These are phyloP conservation scores for Nepenthes mirabilis DNA, from an alignment of 148 eudicot species.

Conservation along the genomic window DNA sequence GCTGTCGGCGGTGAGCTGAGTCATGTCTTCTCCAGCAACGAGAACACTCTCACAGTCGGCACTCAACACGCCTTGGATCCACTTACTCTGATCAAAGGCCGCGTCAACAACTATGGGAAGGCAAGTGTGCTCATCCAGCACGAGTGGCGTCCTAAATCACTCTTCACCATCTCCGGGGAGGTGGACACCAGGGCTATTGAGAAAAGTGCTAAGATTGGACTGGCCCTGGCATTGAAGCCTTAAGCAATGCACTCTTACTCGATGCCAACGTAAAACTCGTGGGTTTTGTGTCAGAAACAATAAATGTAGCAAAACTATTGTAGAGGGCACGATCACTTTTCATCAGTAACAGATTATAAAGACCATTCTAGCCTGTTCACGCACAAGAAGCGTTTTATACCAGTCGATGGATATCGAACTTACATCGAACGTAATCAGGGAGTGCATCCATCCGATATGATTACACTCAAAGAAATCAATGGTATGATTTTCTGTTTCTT, in stretches of 20 bases:
- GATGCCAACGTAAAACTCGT: not conserved
- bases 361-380: slow-evolving; percentile 15
- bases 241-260: slow-evolving; percentile 19
- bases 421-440: too few species aligned
- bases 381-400: slow-evolving; percentile 3
- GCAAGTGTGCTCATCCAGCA: slow-evolving; percentile 75
- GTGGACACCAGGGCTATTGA: slow-evolving; percentile 77
- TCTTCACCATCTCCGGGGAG: slow-evolving; percentile 63
- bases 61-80: slow-evolving; percentile 62
- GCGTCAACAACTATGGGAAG: slow-evolving; percentile 56
- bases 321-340: slow-evolving; percentile 2
- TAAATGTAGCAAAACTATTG: slow-evolving; percentile 5
- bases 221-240: slow-evolving; percentile 62
- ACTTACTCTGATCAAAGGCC: slow-evolving; percentile 47
- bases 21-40: slow-evolving; percentile 58
- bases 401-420: too few species aligned
- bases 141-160: slow-evolving; percentile 60
- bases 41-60: slow-evolving; percentile 66
- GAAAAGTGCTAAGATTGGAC: slow-evolving; percentile 66
- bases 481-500: too few species aligned
- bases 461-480: not conserved
- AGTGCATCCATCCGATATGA: not conserved
- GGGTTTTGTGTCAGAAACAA: slow-evolving; percentile 4
- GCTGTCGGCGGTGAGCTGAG: slow-evolving; percentile 74
- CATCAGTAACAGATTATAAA: slow-evolving; percentile 21